These are phyloP conservation scores for Zygnema cylindricum DNA, from an alignment of 139 green algal species.

Conservation along the genomic window DNA sequence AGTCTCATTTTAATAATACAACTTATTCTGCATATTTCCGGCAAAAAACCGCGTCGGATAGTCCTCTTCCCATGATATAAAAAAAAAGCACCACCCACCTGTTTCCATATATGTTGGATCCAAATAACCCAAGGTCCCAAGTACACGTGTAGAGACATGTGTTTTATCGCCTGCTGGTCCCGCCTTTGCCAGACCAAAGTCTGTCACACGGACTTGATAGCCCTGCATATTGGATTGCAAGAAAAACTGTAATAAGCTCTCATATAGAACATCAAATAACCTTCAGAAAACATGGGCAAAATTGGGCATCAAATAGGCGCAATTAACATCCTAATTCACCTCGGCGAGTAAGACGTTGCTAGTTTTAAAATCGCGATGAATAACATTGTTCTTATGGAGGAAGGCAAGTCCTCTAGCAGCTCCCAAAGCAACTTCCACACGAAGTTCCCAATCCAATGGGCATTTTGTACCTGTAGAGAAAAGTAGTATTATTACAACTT, in stretches of 20 bases:
- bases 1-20: no score
- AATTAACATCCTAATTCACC: no score
- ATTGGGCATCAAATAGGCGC: no score
- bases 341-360: conserved; percentile 25
- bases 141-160: conserved; percentile 32
- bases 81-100: no score
- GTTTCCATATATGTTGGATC: conserved; percentile 48
- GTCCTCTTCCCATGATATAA: no score
- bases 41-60: no score
- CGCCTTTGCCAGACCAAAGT: conserved; percentile 31
- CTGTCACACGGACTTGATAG: conserved; percentile 26
- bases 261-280: no score
- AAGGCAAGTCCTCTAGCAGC: conserved; percentile 30
- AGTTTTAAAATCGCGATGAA: conserved; percentile 36
- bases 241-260: no score
- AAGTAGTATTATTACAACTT: no score
- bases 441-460: conserved; percentile 34
- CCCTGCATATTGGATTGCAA: conserved; percentile 2
- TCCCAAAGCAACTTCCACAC: conserved; percentile 29
- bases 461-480: background rate
- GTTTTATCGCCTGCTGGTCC: conserved; percentile 27
- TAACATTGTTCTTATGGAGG: conserved; percentile 21
- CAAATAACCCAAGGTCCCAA: conserved; percentile 37
- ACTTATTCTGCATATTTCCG: no score
- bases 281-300: no score